A percentile compares a stretch with the other conserved stretches of the same genome.
Evolutionary conservation across 2,329 filamentous ascomycete species (phyloP).

Genomic region (Phaeosphaeria sp.): DNA sequence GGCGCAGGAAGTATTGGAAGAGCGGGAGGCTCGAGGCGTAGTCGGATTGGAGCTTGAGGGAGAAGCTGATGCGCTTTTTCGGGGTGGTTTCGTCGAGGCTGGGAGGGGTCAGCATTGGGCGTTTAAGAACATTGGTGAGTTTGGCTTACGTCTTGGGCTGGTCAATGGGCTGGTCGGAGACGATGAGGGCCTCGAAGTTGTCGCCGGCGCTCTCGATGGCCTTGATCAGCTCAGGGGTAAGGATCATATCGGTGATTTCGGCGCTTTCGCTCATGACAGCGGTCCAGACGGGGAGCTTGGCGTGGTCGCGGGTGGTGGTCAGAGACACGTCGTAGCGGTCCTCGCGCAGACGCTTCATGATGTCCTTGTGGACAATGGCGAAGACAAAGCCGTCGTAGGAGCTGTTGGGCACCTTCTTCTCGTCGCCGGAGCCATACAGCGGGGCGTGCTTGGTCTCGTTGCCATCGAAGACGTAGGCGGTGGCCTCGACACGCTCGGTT

Average conservation of each 20-base stretch:
- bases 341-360: slow-evolving; percentile 87
- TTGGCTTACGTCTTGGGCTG: slow-evolving; percentile 80
- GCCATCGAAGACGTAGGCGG: slow-evolving; percentile 89
- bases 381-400: slow-evolving; percentile 91
- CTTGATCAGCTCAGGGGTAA: slow-evolving; percentile 86
- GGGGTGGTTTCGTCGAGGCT: slow-evolving; percentile 84
- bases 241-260: slow-evolving; percentile 85
- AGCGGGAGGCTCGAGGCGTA: slow-evolving; percentile 72
- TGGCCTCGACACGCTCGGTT: slow-evolving; percentile 76
- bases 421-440: slow-evolving; percentile 66
- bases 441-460: slow-evolving; percentile 81
- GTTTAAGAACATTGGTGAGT: not conserved
- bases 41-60: slow-evolving; percentile 68
- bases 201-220: slow-evolving; percentile 78
- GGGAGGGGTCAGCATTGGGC: slow-evolving; percentile 12
- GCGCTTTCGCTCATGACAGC: slow-evolving; percentile 97
- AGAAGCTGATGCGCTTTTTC: slow-evolving; percentile 86
- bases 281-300: slow-evolving; percentile 87
- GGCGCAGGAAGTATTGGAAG: slow-evolving; percentile 80
- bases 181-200: slow-evolving; percentile 81
- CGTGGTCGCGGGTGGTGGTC: slow-evolving; percentile 89
- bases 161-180: slow-evolving; percentile 88
- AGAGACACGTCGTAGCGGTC: slow-evolving; percentile 94
- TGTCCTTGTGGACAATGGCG: slow-evolving; percentile 92
- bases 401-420: slow-evolving; percentile 67